Evolutionary conservation across 305 asterid species (phyloP).

Genomic region (Andrographis paniculata): DNA sequence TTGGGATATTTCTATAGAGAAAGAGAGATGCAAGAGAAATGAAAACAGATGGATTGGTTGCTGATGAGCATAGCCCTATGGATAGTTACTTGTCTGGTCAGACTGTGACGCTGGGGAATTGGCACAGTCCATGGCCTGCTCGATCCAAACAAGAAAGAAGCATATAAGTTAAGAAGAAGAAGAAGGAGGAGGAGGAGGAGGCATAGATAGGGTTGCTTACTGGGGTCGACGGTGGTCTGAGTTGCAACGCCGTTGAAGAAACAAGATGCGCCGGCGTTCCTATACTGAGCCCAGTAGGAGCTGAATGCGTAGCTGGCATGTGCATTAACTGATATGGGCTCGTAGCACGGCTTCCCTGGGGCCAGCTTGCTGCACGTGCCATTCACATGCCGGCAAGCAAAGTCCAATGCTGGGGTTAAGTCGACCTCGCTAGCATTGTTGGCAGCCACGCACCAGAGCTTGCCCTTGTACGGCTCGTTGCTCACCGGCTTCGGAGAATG

Average conservation of each 20-base stretch:
- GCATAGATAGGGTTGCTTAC: too few species aligned
- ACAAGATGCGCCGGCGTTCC: slow-evolving; percentile 48
- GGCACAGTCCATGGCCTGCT: slow-evolving; percentile 67
- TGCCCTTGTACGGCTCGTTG: slow-evolving; percentile 48
- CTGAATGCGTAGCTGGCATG: slow-evolving; percentile 82
- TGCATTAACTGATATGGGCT: slow-evolving; percentile 37
- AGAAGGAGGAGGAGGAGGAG: too few species aligned
- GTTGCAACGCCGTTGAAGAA: slow-evolving; percentile 69
- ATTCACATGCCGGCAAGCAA: slow-evolving; percentile 36
- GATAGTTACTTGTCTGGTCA: slow-evolving; percentile 16
- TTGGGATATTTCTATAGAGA: too few species aligned
- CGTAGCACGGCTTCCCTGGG: slow-evolving; percentile 52
- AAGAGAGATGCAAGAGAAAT: too few species aligned
- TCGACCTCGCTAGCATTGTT: slow-evolving; percentile 14
- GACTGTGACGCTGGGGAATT: slow-evolving; percentile 47
- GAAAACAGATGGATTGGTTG: too few species aligned
- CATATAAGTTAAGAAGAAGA: slow-evolving; percentile 1
- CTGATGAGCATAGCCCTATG: too few species aligned
- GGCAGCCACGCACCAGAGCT: slow-evolving; percentile 61
- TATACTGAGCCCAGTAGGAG: slow-evolving; percentile 64
- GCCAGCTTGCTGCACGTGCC: slow-evolving; percentile 48
- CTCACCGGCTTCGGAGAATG: slow-evolving; percentile 25
- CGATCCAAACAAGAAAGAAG: slow-evolving; percentile 2
- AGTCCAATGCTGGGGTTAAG: slow-evolving; percentile 33
- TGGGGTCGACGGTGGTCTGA: slow-evolving; percentile 54